phyloP scores from a whole-genome alignment of 148 eudicot species.

The Agrostemma githago region DNA sequence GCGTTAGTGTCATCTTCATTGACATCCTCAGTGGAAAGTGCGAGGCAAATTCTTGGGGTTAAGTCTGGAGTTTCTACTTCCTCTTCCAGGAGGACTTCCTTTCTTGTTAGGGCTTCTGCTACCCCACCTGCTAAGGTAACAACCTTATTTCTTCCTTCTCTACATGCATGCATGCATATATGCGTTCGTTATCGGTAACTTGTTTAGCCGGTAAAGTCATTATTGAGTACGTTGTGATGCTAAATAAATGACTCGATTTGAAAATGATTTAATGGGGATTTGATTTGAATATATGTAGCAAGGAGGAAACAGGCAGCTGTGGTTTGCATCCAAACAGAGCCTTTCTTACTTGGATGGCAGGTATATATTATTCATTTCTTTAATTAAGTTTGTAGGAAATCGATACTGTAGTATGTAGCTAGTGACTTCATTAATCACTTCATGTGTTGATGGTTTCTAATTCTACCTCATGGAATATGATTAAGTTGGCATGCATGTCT shows the following conservation, averaged over 20 bases:
- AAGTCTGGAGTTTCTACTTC: conserved; percentile 36
- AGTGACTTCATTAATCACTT: too few relatives aligned
- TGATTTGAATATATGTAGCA: conserved; percentile 43
- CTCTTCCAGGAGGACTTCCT: conserved; percentile 53
- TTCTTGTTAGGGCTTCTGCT: conserved; percentile 72
- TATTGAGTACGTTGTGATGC: too few relatives aligned
- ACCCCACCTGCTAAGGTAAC: conserved; percentile 92
- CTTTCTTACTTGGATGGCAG: conserved; percentile 95
- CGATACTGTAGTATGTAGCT: too few relatives aligned
- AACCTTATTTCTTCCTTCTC: not conserved
- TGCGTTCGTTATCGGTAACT: too few relatives aligned
- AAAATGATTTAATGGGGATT: not conserved
- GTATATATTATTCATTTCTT: conserved; percentile 25
- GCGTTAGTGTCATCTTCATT: conserved; percentile 82
- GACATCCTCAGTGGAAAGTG: conserved; percentile 60
- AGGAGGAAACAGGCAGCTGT: conserved; percentile 81
- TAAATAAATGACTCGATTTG: not conserved
- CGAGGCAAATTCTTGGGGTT: conserved; percentile 58
- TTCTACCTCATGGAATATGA: too few relatives aligned
- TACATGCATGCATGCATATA: too few relatives aligned
- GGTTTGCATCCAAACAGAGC: conserved; percentile 98
- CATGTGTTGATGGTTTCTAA: too few relatives aligned
- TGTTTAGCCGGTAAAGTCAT: too few relatives aligned
- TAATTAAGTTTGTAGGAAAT: too few relatives aligned
- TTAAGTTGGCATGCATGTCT: too few relatives aligned